Conservation (phyloP, 495 filamentous ascomycete species). For the Penicillium paradoxum region DNA sequence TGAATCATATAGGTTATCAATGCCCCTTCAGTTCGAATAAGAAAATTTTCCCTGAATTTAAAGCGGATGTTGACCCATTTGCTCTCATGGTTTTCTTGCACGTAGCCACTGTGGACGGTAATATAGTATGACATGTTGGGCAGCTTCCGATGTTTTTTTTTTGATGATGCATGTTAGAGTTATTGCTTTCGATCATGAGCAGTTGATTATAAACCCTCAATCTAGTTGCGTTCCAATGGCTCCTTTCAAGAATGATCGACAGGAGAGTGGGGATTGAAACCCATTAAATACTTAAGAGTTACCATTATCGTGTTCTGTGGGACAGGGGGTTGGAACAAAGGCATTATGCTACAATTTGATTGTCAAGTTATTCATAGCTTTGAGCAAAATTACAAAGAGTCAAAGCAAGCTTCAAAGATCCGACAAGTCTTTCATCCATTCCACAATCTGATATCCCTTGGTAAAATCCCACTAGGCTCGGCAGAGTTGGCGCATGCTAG, state of each 20-base stretch:
- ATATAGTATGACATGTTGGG: slow-evolving; percentile 1
- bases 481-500: no score
- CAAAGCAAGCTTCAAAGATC: not conserved
- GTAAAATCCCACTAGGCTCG: not conserved
- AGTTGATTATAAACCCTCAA: no score
- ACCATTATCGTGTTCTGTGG: no score
- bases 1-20: not conserved
- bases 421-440: not conserved
- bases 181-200: no score
- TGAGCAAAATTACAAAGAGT: not conserved
- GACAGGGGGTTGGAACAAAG: not conserved
- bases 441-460: not conserved
- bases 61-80: not conserved
- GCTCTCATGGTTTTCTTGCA: not conserved
- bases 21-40: not conserved
- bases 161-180: not conserved
- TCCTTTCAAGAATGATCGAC: no score
- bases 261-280: not conserved
- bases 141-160: not conserved
- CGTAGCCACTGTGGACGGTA: not conserved
- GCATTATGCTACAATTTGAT: not conserved
- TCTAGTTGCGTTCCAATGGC: no score
- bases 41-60: not conserved
- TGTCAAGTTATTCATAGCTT: not conserved
- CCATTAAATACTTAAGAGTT: not conserved